Base-by-base conservation (phyloP, 768 basidiomycete genomes). In the Chiua virens region DNA sequence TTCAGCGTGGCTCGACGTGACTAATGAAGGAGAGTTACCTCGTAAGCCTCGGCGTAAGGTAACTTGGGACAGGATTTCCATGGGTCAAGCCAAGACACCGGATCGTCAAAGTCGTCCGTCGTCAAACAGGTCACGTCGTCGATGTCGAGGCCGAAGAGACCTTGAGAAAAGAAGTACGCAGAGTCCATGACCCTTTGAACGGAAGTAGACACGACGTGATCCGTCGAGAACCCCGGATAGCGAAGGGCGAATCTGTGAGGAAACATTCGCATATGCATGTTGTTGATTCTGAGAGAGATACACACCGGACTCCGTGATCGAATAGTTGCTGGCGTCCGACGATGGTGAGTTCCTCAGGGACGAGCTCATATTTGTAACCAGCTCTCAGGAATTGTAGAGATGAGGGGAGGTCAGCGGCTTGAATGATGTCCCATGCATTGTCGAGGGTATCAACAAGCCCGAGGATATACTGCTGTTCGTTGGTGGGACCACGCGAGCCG, bases 91-190 rank as follows among this genome's bases (percentile, higher is more conserved):
- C 74, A 75, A 25, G 72, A 71, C 21, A 69, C 59, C 3, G 71
- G 73, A 37, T 59, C 58, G 32, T 46, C 44, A 51, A 72, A 67
- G 53, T 76, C 68, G 1, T 56, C 23, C 20, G 75, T 66, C 10
- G 66, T 65, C 14, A 60, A 45, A 50, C 69, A 66, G 8, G 43
- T 47, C 9, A 69, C 55, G 3, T 60, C 45, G 37, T 69, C 63
- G 8, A 50, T 52, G 5, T 42, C 54, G 0, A 65, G 63, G 4
- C 73, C 75, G 50, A 73, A 73, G 56, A 72, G 70, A 4, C 74
- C 75, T 42, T 64, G 58, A 44, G 63, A 56, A 50, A 76, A 77
- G 66, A 71, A 75, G 55, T 69, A n/a, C n/a, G n/a, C n/a, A n/a
- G n/a, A n/a, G n/a, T n/a, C n/a, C n/a, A n/a, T n/a, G n/a, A n/a